Percentiles rank a stretch among this genome's conserved stretches.
phyloP scores from a whole-genome alignment of 1,284 basidiomycete genomes.

The Rhodofomes roseus region DNA sequence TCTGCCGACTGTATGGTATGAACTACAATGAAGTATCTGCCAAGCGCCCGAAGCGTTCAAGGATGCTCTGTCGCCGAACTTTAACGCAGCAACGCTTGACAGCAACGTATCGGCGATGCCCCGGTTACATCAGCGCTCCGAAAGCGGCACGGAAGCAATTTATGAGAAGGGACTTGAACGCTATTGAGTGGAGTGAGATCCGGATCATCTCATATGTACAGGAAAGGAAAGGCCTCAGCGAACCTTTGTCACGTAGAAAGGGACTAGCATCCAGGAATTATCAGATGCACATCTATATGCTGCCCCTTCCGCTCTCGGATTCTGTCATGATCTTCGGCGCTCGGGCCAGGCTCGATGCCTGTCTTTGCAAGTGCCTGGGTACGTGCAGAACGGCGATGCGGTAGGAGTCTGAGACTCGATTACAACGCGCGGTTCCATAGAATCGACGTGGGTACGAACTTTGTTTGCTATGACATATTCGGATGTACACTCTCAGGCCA shows the following conservation, averaged over 20 bases:
- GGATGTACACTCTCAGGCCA: not conserved
- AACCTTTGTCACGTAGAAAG: not conserved
- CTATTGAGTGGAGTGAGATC: not conserved
- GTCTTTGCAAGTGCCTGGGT: not conserved
- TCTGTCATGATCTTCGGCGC: not conserved
- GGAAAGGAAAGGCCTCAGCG: not conserved
- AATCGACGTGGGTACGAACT: not conserved
- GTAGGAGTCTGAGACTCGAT: not conserved
- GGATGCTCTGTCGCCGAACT: too few relatives aligned
- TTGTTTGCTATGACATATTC: not conserved
- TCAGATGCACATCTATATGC: not conserved
- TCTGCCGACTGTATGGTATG: too few relatives aligned
- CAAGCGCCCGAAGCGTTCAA: too few relatives aligned
- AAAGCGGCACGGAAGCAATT: not conserved
- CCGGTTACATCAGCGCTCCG: not conserved
- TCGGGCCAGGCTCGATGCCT: not conserved
- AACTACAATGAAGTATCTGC: too few relatives aligned
- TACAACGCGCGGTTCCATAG: not conserved
- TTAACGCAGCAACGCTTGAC: not conserved
- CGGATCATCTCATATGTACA: slow-evolving; percentile 2
- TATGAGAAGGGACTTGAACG: not conserved
- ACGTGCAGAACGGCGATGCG: not conserved
- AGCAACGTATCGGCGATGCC: not conserved
- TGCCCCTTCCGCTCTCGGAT: not conserved
- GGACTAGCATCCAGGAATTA: not conserved